Percentiles rank a stretch among this genome's conserved stretches.
These are phyloP conservation scores for Scedosporium dehoogii DNA, from an alignment of 2,329 filamentous ascomycete species.

Conservation along the genomic window DNA sequence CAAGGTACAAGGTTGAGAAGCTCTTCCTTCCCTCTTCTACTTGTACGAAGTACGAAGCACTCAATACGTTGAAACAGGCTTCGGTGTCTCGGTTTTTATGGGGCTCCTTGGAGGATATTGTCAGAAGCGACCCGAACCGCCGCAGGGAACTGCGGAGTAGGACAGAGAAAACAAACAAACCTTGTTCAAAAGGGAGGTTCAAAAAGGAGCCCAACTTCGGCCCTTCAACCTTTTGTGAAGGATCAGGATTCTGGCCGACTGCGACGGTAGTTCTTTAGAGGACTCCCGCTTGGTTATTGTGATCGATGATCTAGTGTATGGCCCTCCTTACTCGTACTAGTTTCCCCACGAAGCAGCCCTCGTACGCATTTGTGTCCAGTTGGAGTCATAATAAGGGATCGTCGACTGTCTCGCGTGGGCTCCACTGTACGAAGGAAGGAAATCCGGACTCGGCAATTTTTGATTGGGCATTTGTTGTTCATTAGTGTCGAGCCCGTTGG, in stretches of 20 bases:
- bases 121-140: not conserved
- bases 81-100: constrained; percentile 2
- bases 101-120: no score
- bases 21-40: not conserved
- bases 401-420: no score
- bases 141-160: not conserved
- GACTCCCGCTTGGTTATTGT: no score
- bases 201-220: not conserved
- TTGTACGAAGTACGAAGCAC: not conserved
- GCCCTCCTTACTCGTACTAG: no score
- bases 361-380: no score
- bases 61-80: not conserved
- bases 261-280: no score
- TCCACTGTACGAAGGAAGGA: no score
- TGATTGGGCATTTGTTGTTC: not conserved
- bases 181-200: not conserved
- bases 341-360: no score
- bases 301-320: no score
- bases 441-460: not conserved
- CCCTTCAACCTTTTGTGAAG: no score
- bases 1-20: not conserved
- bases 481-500: not conserved
- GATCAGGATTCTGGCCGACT: no score
- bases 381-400: no score
- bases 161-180: not conserved